A percentile compares a stretch with the other conserved stretches of the same genome.
Evolutionary conservation across 2,329 filamentous ascomycete genomes (phyloP).

Genomic region (Fusarium sp.): DNA sequence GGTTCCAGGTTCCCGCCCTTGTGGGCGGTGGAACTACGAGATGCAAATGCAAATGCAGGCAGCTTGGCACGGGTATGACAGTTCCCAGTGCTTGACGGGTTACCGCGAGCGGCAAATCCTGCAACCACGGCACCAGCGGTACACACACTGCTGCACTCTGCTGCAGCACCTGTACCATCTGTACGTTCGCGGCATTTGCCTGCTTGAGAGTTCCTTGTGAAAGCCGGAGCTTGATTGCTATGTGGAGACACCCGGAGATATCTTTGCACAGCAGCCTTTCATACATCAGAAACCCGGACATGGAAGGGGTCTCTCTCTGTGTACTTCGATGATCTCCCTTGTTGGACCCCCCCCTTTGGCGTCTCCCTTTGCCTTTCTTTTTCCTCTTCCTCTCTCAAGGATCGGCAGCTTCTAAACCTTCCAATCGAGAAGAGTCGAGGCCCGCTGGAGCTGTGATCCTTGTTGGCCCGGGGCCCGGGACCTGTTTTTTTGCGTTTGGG

Average conservation of each 20-base stretch:
- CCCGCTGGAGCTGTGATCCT: conserved; percentile 34
- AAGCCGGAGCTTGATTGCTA: conserved; percentile 14
- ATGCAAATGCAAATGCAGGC: not conserved
- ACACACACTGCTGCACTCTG: not conserved
- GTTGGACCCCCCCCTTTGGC: conserved; percentile 3
- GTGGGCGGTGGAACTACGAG: conserved; percentile 7
- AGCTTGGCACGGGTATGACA: conserved; percentile 20
- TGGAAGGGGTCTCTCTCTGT: not conserved
- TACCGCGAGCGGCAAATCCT: conserved; percentile 17
- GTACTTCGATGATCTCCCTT: not conserved
- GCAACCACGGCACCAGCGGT: not conserved
- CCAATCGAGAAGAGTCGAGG: conserved; percentile 34
- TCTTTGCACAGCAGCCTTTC: conserved; percentile 22
- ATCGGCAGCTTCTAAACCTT: conserved; percentile 38
- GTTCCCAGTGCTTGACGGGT: conserved; percentile 3
- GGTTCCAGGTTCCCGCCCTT: conserved; percentile 6
- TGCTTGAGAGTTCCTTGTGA: conserved; percentile 31
- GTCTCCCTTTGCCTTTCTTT: conserved; percentile 32
- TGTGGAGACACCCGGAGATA: conserved; percentile 19
- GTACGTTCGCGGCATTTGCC: conserved; percentile 31
- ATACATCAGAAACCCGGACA: conserved; percentile 20
- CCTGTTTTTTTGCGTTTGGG: conserved; percentile 34
- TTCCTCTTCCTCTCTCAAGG: conserved; percentile 17
- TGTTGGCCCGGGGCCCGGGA: conserved; percentile 28
- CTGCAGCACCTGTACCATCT: not conserved